Conservation (phyloP, 2,329 filamentous ascomycete genomes). For the Sporothrix variecibatus region DNA sequence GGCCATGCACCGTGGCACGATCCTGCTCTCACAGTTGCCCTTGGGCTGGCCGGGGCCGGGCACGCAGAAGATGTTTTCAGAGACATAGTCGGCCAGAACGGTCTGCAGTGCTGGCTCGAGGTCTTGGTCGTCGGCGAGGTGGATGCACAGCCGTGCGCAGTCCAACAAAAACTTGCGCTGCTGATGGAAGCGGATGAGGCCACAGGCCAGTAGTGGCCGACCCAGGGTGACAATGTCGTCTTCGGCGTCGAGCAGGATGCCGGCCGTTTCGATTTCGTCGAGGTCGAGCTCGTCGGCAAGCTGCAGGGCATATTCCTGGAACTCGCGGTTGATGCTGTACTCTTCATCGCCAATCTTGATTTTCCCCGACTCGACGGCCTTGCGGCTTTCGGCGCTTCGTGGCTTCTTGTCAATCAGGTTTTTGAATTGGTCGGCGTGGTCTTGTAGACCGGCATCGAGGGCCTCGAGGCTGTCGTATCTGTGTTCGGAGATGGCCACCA, state of each 20-base stretch:
- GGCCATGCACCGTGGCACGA: constrained; percentile 72
- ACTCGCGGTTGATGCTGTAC: constrained; percentile 82
- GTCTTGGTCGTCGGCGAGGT: constrained; percentile 63
- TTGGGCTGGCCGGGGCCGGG: constrained; percentile 47
- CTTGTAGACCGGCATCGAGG: constrained; percentile 70
- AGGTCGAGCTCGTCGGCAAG: constrained; percentile 87
- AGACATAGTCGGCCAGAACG: constrained; percentile 55
- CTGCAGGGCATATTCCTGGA: constrained; percentile 78
- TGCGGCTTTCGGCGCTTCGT: constrained; percentile 74
- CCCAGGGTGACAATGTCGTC: constrained; percentile 69
- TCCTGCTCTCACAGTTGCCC: constrained; percentile 54
- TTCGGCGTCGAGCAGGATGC: constrained; percentile 72
- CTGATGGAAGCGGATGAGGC: constrained; percentile 85
- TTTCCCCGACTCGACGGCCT: constrained; percentile 70
- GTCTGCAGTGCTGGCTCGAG: constrained; percentile 53
- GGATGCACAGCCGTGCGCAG: constrained; percentile 76
- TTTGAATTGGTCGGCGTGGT: constrained; percentile 66
- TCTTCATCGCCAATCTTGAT: constrained; percentile 71
- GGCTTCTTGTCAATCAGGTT: constrained; percentile 72
- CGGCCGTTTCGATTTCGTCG: constrained; percentile 83
- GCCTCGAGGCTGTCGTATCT: constrained; percentile 62
- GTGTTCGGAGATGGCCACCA: constrained; percentile 73
- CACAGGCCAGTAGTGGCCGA: constrained; percentile 72
- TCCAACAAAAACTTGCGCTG: constrained; percentile 81
- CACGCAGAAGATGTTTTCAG: constrained; percentile 58